Base-by-base conservation (phyloP, 495 filamentous ascomycete species). In the Trichoderma virens region DNA sequence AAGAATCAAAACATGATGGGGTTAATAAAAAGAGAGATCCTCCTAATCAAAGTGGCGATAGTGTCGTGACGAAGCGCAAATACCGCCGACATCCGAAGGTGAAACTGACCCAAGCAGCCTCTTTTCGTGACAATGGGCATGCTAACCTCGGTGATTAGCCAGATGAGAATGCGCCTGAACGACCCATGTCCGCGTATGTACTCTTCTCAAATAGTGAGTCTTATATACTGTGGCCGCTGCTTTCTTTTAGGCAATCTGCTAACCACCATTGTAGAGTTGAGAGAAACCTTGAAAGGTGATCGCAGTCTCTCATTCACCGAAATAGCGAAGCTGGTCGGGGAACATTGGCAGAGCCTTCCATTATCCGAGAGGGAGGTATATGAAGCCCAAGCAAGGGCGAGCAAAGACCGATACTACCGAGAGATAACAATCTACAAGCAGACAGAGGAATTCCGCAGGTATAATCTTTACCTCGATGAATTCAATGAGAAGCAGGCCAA, bases 21-120 rank as follows among this genome's bases (percentile, higher is more conserved):
- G 11, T 30, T 35, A 11, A 30, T 23, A 34, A 30, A 23, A 61
- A 18, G 13, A 25, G 59, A 30, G 59, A 41, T 1, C 13, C 54
- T 18, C 8, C 31, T 3, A 6, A 18, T n/a, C n/a, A 28, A 16
- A 60, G 16, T 30, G 38, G 20, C 13, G 78, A 78, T 63, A 65
- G 67, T 1, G 59, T 65, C 30, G 66, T 74, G 51, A 71, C 72
- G 54, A 92, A 92, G 72, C 78, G 89, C 56, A 92, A 91, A 71
- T 92, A 92, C 67, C 79, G 89, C 45, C 81, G 89, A 28, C 89
- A 92, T 75, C 89, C 89, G 38, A 92, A 92, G 83, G 87, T 88
- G 71, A 63, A 80, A 65, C 28, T 43, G 62, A 34, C 32, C 2
- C 16, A 56, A n/a, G 20, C 18, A 20, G 8, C 25, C 51, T 28